phyloP scores from a whole-genome alignment of 148 eudicot genomes.

The Silene conica region DNA sequence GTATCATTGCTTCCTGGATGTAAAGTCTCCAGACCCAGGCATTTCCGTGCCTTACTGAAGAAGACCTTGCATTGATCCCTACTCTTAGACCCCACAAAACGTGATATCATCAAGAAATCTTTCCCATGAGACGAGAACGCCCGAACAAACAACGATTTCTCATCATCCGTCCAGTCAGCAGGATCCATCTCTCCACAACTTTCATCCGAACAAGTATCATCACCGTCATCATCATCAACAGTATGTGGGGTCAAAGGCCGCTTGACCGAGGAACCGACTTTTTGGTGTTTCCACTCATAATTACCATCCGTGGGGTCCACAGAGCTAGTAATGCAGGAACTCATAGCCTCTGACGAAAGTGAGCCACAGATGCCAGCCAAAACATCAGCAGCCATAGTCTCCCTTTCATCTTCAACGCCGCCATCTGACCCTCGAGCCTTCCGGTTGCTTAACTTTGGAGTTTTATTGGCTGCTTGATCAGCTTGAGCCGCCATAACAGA shows the following conservation, averaged over 20 bases:
- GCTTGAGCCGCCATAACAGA: slow-evolving; percentile 74
- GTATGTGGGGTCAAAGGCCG: slow-evolving; percentile 60
- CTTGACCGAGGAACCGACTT: slow-evolving; percentile 31
- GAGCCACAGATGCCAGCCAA: slow-evolving; percentile 82
- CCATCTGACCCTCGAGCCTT: slow-evolving; percentile 32
- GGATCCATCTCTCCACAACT: slow-evolving; percentile 75
- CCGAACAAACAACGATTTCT: slow-evolving; percentile 62
- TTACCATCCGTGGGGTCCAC: slow-evolving; percentile 65
- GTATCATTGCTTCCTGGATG: slow-evolving; percentile 38
- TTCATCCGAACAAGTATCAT: slow-evolving; percentile 78
- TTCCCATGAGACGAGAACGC: slow-evolving; percentile 73
- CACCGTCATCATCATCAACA: slow-evolving; percentile 34
- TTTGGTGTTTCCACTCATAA: slow-evolving; percentile 44
- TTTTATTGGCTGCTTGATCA: slow-evolving; percentile 42
- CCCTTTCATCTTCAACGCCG: slow-evolving; percentile 48
- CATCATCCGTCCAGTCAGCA: slow-evolving; percentile 85
- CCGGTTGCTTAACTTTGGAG: slow-evolving; percentile 35
- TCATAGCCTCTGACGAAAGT: slow-evolving; percentile 41
- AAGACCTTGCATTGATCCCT: slow-evolving; percentile 73
- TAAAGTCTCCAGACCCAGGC: slow-evolving; percentile 64
- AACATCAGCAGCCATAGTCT: slow-evolving; percentile 81
- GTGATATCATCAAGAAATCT: slow-evolving; percentile 73
- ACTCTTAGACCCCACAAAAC: slow-evolving; percentile 57
- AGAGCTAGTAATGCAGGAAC: slow-evolving; percentile 83
- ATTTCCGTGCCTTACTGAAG: slow-evolving; percentile 76